A percentile compares a stretch with the other conserved stretches of the same genome.
Conservation (phyloP, 495 filamentous ascomycete genomes). For the Aeminium ludgeri region DNA sequence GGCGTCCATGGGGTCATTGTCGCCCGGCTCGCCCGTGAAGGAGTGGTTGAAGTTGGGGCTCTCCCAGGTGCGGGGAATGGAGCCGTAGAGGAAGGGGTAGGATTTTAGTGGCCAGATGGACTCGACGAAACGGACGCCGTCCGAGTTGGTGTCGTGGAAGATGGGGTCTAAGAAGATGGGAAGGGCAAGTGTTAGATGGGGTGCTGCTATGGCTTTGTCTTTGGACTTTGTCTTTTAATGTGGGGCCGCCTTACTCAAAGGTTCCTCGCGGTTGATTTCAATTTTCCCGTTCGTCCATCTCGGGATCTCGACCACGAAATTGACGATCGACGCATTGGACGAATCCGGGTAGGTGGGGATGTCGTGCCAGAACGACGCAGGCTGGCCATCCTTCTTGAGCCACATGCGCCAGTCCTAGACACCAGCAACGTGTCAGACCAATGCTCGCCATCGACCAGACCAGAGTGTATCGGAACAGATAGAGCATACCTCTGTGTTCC, state of each 20-base stretch:
- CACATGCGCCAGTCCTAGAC: slow-evolving; percentile 46
- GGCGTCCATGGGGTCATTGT: slow-evolving; percentile 95
- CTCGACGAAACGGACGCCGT: slow-evolving; percentile 83
- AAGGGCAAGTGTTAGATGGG: too few species aligned
- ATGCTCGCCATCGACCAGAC: not conserved
- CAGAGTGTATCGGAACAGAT: too few species aligned
- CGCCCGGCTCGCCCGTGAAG: slow-evolving; percentile 97
- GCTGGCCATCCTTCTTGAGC: slow-evolving; percentile 88
- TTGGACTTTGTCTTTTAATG: slow-evolving; percentile 86
- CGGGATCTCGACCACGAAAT: slow-evolving; percentile 97
- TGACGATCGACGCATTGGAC: slow-evolving; percentile 65
- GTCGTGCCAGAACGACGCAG: slow-evolving; percentile 89
- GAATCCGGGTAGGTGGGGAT: slow-evolving; percentile 87
- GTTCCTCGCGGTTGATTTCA: slow-evolving; percentile 26
- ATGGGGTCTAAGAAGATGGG: too few species aligned
- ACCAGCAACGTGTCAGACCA: not conserved
- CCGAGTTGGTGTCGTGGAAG: slow-evolving; percentile 74
- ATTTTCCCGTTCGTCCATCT: slow-evolving; percentile 98
- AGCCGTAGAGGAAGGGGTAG: slow-evolving; percentile 98
- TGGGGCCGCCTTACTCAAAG: slow-evolving; percentile 40
- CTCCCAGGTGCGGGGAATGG: slow-evolving; percentile 99
- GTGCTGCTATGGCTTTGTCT: too few species aligned
- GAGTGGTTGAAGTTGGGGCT: slow-evolving; percentile 85
- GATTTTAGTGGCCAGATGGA: slow-evolving; percentile 99
- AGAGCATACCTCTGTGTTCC: not conserved